These are phyloP conservation scores for Mercurialis annua DNA, from an alignment of 345 rosid species.

Conservation along the genomic window DNA sequence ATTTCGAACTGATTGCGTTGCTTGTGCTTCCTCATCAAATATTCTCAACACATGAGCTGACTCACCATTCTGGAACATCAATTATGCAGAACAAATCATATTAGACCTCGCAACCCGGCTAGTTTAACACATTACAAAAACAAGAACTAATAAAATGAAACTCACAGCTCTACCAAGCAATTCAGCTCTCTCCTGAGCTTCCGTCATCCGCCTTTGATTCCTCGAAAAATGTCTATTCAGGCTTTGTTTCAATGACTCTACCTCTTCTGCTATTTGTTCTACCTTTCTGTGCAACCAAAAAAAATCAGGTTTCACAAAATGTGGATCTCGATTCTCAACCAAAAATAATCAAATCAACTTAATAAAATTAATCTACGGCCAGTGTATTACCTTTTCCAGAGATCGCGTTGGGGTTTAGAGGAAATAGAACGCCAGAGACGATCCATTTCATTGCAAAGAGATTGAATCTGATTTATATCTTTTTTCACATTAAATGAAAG, in stretches of 20 bases:
- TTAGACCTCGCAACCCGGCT: not conserved
- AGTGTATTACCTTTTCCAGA: slow-evolving; percentile 73
- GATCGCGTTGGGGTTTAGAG: slow-evolving; percentile 86
- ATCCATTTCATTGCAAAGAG: slow-evolving; percentile 78
- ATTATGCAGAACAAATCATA: not conserved
- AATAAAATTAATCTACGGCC: too few species aligned
- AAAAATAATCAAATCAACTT: too few species aligned
- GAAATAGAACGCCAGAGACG: slow-evolving; percentile 76
- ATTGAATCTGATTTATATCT: slow-evolving; percentile 68
- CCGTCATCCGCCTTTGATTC: slow-evolving; percentile 63
- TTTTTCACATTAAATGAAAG: slow-evolving; percentile 64
- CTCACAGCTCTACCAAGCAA: slow-evolving; percentile 75
- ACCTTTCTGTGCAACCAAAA: slow-evolving; percentile 48
- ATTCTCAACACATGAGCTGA: slow-evolving; percentile 79
- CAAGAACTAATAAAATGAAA: slow-evolving; percentile 3
- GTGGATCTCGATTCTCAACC: too few species aligned
- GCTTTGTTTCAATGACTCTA: slow-evolving; percentile 72
- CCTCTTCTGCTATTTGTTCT: slow-evolving; percentile 88
- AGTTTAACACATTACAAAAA: not conserved
- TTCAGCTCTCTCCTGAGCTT: slow-evolving; percentile 85
- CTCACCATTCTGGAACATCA: slow-evolving; percentile 54
- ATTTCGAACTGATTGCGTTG: slow-evolving; percentile 76
- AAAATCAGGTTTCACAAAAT: not conserved
- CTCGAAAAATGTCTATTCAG: slow-evolving; percentile 59
- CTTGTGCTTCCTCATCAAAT: slow-evolving; percentile 89